A percentile compares a stretch with the other conserved stretches of the same genome.
Conservation (phyloP, 345 rosid species). For the Acer campestre region DNA sequence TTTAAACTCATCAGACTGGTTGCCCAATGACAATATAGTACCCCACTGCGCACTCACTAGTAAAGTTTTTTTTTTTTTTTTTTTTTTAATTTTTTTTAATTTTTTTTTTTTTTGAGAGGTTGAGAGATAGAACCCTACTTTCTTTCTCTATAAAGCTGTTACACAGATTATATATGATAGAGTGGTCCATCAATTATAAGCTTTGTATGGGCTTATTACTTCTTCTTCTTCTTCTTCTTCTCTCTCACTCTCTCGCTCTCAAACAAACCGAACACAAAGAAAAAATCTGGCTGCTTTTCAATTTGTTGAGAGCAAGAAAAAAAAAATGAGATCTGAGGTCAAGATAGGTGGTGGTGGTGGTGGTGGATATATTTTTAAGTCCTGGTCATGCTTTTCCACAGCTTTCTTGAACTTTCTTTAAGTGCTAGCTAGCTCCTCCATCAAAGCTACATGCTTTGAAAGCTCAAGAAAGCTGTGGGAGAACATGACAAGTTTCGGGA, state of each 20-base stretch:
- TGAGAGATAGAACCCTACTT: constrained; percentile 39
- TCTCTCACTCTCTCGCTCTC: constrained; percentile 4
- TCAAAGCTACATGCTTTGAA: constrained; percentile 10
- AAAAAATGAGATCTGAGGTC: constrained; percentile 35
- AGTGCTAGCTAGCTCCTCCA: not conserved
- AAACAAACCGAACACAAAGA: not conserved
- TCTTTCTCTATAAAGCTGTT: constrained; percentile 55
- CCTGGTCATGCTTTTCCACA: constrained; percentile 88
- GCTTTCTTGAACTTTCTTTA: constrained; percentile 83
- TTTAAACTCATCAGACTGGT: constrained; percentile 11
- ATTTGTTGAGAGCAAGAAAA: not conserved
- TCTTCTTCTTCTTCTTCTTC: constrained; percentile 5
- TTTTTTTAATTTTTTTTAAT: constrained; percentile 11
- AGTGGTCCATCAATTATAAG: constrained; percentile 47
- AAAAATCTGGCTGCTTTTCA: not conserved
- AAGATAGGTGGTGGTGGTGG: not conserved
- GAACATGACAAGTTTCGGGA: constrained; percentile 58
- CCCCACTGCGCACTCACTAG: constrained; percentile 55
- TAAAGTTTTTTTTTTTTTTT: constrained; percentile 28
- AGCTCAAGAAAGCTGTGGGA: constrained; percentile 96
- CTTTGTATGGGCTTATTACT: constrained; percentile 29
- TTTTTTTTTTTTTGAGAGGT: constrained; percentile 10
- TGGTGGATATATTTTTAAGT: constrained; percentile 21
- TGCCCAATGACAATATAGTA: constrained; percentile 14
- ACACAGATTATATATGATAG: constrained; percentile 37